Evolutionary conservation across 2,329 filamentous ascomycete genomes (phyloP), one percentile per base, ranked within the genome.

Genomic region (Hymenoscyphus linearis): DNA sequence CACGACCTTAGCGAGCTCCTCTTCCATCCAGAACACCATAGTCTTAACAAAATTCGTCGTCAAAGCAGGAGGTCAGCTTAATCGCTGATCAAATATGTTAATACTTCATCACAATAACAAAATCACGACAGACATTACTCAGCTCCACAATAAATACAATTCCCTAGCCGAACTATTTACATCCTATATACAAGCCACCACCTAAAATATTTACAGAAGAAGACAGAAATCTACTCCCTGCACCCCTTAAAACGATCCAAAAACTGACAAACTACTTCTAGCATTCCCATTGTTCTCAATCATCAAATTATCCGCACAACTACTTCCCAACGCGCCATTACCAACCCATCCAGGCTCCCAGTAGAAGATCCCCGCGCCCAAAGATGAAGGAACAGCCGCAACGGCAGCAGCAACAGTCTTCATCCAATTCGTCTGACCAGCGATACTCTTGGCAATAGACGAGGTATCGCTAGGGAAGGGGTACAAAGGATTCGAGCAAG

Each of bases 301-400:
- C 79, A 89, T 79, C 52, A 85, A 76, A 72, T 87, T 88, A 67
- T 84, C 84, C 18, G 77, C 76, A 69, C 87, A 89, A 50, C 84
- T 86, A 18, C 85, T 88, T 1, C 87, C 87, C 57, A 90, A 73
- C 0, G 74, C 80, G 12, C 82, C 80, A 73, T 89, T 90, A 50
- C 84, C 78, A 64, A 90, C 77, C 86, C 86, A 91, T 0, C 83
- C 85, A 0, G 87, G 87, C 71, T 91, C 88, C 88, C 88, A 91
- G 66, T 90, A 91, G 64, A 87, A 90, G 7, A 91, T 52, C 0
- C 87, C 88, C 31, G 76, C 73, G 0, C 85, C 85, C 2, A 60
- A 31, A 14, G 59, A 60, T 1, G 80, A 79, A 1, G 73, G 77
- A 0, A 85, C 80, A 1, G 74, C 78, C 1, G 77, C 75, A 0